Conservation (phyloP, 1,284 basidiomycete species). For the Rugosomyces carneus region DNA sequence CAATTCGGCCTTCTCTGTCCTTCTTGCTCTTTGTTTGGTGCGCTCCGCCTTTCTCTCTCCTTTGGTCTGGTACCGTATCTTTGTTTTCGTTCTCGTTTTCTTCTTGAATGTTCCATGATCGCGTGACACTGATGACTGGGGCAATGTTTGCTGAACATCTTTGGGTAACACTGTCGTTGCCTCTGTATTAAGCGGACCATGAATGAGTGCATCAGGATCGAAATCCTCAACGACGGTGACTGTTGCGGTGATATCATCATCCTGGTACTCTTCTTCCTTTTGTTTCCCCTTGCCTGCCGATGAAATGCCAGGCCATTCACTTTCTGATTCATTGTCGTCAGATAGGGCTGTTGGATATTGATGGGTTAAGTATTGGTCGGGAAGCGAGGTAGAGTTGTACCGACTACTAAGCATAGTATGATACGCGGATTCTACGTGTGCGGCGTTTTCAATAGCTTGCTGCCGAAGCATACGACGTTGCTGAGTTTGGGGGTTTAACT, state of each 20-base stretch:
- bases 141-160: not conserved
- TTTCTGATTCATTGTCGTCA: conserved; percentile 27
- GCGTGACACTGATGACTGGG: conserved; percentile 7
- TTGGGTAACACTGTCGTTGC: conserved; percentile 2
- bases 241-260: conserved; percentile 72
- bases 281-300: conserved; percentile 29
- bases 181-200: conserved; percentile 30
- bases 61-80: conserved; percentile 60
- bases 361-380: not conserved
- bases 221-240: conserved; percentile 82
- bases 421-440: conserved; percentile 65
- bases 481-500: no score
- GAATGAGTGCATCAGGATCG: conserved; percentile 55
- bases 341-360: conserved; percentile 11
- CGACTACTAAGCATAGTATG: conserved; percentile 46
- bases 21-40: conserved; percentile 52
- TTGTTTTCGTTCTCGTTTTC: conserved; percentile 27
- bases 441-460: conserved; percentile 63
- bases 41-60: conserved; percentile 49
- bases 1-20: conserved; percentile 59
- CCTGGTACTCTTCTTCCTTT: conserved; percentile 62
- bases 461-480: conserved; percentile 66
- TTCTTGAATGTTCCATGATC: conserved; percentile 18
- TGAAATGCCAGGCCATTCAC: conserved; percentile 39
- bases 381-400: conserved; percentile 12